phyloP scores from a whole-genome alignment of 2,329 filamentous ascomycete genomes.

The Fusarium proliferatum region DNA sequence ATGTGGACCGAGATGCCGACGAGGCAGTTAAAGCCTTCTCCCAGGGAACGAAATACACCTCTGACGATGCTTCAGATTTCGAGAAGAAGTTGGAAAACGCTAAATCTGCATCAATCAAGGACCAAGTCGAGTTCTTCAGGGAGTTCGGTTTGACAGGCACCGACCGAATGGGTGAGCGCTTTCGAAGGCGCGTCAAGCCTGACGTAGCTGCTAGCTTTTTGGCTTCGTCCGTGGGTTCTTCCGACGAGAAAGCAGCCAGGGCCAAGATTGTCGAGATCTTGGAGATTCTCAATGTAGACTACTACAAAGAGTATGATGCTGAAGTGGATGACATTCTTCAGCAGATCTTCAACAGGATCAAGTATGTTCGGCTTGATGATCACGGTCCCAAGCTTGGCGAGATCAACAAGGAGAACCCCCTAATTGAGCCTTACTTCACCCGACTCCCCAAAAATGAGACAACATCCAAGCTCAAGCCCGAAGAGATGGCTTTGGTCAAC shows the following conservation, averaged over 20 bases:
- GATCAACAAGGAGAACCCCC: conserved; percentile 79
- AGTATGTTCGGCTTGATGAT: conserved; percentile 93
- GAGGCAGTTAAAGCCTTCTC: conserved; percentile 79
- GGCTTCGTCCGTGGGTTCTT: conserved; percentile 65
- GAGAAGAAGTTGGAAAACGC: conserved; percentile 59
- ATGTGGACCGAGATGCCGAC: conserved; percentile 78
- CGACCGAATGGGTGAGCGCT: conserved; percentile 83
- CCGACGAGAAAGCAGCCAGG: conserved; percentile 65
- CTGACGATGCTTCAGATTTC: conserved; percentile 55
- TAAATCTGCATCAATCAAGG: conserved; percentile 56
- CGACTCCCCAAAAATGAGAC: conserved; percentile 82
- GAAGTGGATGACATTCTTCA: conserved; percentile 87
- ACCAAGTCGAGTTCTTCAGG: conserved; percentile 71
- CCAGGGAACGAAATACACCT: conserved; percentile 65
- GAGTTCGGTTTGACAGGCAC: conserved; percentile 76
- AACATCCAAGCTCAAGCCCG: conserved; percentile 79
- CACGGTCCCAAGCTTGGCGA: conserved; percentile 88
- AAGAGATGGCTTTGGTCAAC: conserved; percentile 86
- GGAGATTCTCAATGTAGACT: conserved; percentile 85
- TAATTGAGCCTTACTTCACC: conserved; percentile 96
- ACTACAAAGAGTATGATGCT: conserved; percentile 91
- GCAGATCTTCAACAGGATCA: conserved; percentile 93
- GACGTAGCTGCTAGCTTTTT: conserved; percentile 70
- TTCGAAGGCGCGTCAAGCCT: conserved; percentile 77
- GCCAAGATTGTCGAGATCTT: conserved; percentile 72